Base-by-base conservation (phyloP, 306 rosid species). In the Inga laurina region DNA sequence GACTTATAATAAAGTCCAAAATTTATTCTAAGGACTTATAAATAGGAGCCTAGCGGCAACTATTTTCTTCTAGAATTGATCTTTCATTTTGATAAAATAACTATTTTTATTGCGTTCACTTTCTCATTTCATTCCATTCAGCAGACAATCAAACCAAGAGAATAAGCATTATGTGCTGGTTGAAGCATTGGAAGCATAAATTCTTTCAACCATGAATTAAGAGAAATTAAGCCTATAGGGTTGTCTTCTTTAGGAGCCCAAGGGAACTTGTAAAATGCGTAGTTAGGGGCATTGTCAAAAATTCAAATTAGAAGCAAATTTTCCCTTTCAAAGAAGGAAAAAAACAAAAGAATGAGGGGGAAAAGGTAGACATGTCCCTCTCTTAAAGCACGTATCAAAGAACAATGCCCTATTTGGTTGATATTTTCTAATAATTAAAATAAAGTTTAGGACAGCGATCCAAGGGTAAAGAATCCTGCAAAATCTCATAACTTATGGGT, bases 391-490 rank as follows among this genome's bases (percentile, higher is more conserved):
- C n/a, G 30, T 62, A 2, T 65, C 44, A 32, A 64, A 65, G n/a
- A 65, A 11, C 71, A 15, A 65, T 34, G 41, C 10, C n/a, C n/a
- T 32, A 32, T 32, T 65, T 65, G 43, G 43, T 65, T 65, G 35
- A 34, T 51, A 32, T 66, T 46, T 27, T 34, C 52, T 48, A 37
- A 48, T 49, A 67, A 49, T 19, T 35, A 68, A 68, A 35, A 35
- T n/a, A 10, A 65, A 64, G 48, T 5, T 68, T 69, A 35, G 18
- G 69, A 49, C 69, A 21, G 7, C 69, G n/a, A 69, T 54, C 52
- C 3, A 37, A 37, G 57, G 76, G 69, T 24, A 35, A 56, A 79
- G 45, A 71, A 69, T 54, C 77, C 70, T 69, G 22, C 69, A 79
- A 4, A 49, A 69, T 78, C 69, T 39, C 24, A 32, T 64, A 19